Evolutionary conservation across 257 asterid species (phyloP), one percentile per base, ranked within the genome.

Genomic region (Solanum medicagineum): DNA sequence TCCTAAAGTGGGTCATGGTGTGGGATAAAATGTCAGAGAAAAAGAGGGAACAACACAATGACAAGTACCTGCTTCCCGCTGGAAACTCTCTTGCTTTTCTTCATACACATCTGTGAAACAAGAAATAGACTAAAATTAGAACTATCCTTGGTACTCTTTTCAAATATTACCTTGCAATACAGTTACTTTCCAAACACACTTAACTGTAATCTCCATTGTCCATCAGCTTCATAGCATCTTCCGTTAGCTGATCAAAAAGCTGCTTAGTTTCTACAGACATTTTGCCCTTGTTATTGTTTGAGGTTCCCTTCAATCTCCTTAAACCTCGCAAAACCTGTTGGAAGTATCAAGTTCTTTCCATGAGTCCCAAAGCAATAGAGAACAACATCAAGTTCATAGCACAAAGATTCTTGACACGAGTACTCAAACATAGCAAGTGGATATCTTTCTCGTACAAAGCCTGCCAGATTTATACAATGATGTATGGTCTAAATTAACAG

Each of bases 191-290:
- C 47, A 42, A 87, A 86, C 73, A 86, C 84, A 89, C 96, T 87
- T 83, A 92, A 95, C 98, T 90, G 92, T 91, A 93, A 85, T 97
- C 98, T 85, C 99, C 99, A 89, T 91, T 93, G 87, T 95, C 98
- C 98, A 97, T 79, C 87, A 97, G 92, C 86, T 87, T 90, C 97
- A 93, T 91, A 59, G 99, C 99, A 93, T 97, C 99, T 84, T 95
- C 99, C 83, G 99, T 97, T 83, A 97, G 97, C 91, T 93, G 93
- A 88, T 97, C 99, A 92, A 97, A 97, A 51, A 91, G 86, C 82
- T 80, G 89, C 89, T 97, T 95, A 29, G 91, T 94, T 90, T 91
- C 98, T 74, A 88, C 87, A 26, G 99, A 88, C 99, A 97, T 97
- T 88, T 95, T 97, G 85, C 91, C 95, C 91, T 93, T 95, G 90